These are phyloP conservation scores for Hysterangium stoloniferum DNA, from an alignment of 768 basidiomycete species.

Conservation along the genomic window DNA sequence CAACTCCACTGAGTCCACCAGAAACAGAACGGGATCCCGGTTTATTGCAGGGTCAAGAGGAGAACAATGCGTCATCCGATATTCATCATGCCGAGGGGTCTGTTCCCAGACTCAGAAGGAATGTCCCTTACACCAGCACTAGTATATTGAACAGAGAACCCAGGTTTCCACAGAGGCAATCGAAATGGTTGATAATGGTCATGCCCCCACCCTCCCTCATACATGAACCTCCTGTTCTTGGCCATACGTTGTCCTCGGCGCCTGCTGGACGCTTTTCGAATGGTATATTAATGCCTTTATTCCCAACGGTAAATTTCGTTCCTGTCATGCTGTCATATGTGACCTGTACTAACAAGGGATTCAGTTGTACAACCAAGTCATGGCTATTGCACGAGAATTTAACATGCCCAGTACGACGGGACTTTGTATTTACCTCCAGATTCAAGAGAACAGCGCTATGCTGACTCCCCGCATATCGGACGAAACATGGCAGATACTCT, in stretches of 20 bases:
- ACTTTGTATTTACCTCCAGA: conserved; percentile 71
- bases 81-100: not conserved
- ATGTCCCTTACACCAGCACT: not conserved
- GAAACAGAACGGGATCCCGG: conserved; percentile 6
- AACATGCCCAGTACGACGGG: conserved; percentile 72
- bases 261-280: conserved; percentile 54
- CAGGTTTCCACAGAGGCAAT: conserved; percentile 15
- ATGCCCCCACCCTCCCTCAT: conserved; percentile 54
- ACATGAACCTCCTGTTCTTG: conserved; percentile 51
- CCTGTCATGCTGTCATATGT: conserved; percentile 1
- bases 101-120: not conserved
- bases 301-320: conserved; percentile 49
- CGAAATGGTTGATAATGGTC: conserved; percentile 56
- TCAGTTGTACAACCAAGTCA: conserved; percentile 70
- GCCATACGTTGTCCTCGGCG: conserved; percentile 49
- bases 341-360: conserved; percentile 8
- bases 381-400: conserved; percentile 74
- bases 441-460: conserved; percentile 43
- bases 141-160: conserved; percentile 1
- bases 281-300: conserved; percentile 68
- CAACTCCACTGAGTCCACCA: conserved; percentile 7
- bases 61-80: conserved; percentile 1
- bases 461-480: conserved; percentile 65
- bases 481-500: conserved; percentile 68
- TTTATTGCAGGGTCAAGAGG: not conserved